A percentile compares a stretch with the other conserved stretches of the same genome.
phyloP scores from a whole-genome alignment of 768 basidiomycete species.

The Holtermannia corniformis region DNA sequence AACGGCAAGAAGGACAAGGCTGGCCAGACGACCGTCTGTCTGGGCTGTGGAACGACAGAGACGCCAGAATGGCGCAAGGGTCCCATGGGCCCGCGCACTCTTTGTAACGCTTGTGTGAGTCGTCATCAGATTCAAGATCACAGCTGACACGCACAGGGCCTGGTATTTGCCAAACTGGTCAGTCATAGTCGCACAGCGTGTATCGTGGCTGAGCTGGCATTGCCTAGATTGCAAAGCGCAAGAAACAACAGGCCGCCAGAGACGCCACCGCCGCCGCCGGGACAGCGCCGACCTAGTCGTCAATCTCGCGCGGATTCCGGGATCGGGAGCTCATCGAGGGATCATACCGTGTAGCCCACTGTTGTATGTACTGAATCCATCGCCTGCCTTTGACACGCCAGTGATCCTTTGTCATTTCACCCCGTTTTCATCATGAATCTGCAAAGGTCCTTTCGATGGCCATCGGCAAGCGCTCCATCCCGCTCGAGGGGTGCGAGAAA shows the following conservation, averaged over 20 bases:
- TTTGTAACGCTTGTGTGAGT: slow-evolving; percentile 43
- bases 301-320: too few relatives aligned
- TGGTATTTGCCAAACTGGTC: background rate
- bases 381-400: too few relatives aligned
- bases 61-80: slow-evolving; percentile 43
- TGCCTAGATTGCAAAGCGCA: background rate
- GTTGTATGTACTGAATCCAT: too few relatives aligned
- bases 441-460: too few relatives aligned
- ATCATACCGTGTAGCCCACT: too few relatives aligned
- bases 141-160: background rate
- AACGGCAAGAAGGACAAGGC: slow-evolving; percentile 7
- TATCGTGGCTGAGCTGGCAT: background rate
- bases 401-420: too few relatives aligned
- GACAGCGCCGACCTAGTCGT: too few relatives aligned
- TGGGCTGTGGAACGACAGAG: slow-evolving; percentile 39
- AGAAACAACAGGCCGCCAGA: background rate
- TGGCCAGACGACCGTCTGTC: slow-evolving; percentile 21
- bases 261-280: too few relatives aligned
- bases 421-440: too few relatives aligned
- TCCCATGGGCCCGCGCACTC: slow-evolving; percentile 41
- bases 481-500: too few relatives aligned
- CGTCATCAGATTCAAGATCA: background rate
- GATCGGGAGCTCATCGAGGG: too few relatives aligned
- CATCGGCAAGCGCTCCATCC: too few relatives aligned
- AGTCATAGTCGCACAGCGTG: background rate